phyloP scores from a whole-genome alignment of 2,329 filamentous ascomycete species.

The Sporothrix brunneoviolacea region DNA sequence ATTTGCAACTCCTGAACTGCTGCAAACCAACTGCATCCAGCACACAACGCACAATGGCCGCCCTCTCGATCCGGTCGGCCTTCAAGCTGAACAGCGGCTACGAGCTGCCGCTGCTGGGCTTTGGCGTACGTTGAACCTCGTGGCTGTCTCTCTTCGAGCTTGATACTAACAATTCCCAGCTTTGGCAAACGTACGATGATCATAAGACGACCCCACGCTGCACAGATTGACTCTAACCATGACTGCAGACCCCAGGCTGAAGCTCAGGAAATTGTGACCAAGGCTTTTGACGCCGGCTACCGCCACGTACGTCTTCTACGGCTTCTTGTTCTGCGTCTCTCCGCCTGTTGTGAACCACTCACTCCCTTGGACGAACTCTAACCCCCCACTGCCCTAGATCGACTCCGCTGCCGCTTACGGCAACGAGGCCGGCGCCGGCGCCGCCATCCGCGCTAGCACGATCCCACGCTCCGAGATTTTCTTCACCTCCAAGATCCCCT shows the following conservation, averaged over 20 bases:
- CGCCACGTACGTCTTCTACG: too few relatives aligned
- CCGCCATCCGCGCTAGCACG: conserved; percentile 46
- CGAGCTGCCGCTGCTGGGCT: conserved; percentile 46
- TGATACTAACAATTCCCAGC: too few relatives aligned
- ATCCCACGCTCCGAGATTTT: conserved; percentile 50
- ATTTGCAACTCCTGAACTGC: too few relatives aligned
- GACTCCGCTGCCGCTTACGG: conserved; percentile 58
- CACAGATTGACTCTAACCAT: too few relatives aligned
- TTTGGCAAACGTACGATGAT: too few relatives aligned
- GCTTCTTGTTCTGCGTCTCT: too few relatives aligned
- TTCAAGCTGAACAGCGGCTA: conserved; percentile 50
- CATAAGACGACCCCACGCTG: too few relatives aligned
- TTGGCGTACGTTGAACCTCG: conserved; percentile 49
- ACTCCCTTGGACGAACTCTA: too few relatives aligned
- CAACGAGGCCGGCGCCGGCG: conserved; percentile 56
- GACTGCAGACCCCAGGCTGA: too few relatives aligned
- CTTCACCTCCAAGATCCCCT: conserved; percentile 54
- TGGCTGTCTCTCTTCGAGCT: too few relatives aligned
- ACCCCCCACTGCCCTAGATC: too few relatives aligned
- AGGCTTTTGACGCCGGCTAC: conserved; percentile 44
- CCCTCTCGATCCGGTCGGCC: conserved; percentile 40
- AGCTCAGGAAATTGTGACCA: conserved; percentile 7
- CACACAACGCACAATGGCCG: conserved; percentile 34
- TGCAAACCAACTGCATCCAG: not conserved
- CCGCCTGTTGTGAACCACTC: too few relatives aligned